Percentiles rank a stretch among this genome's conserved stretches.
Evolutionary conservation across 2,329 filamentous ascomycete species (phyloP).

Genomic region (Didymella keratinophila): DNA sequence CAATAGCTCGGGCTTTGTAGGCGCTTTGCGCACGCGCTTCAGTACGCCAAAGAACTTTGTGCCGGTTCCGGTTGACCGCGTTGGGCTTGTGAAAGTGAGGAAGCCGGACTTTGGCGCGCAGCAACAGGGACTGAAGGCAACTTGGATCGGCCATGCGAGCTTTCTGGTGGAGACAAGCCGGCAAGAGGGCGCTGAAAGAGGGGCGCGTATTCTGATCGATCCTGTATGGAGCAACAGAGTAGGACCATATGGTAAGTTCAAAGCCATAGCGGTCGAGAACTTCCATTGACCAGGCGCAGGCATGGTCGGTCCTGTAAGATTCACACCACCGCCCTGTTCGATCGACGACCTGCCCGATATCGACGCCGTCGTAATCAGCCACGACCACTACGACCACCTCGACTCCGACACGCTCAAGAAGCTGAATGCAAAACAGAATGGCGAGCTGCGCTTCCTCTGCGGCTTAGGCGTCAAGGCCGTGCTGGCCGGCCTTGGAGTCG

Average conservation of each 20-base stretch:
- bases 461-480: conserved; percentile 52
- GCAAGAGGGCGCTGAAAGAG: conserved; percentile 41
- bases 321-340: conserved; percentile 60
- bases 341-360: conserved; percentile 60
- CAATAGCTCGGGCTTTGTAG: conserved; percentile 31
- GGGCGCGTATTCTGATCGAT: conserved; percentile 60
- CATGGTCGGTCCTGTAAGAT: conserved; percentile 60
- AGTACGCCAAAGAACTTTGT: conserved; percentile 54
- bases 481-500: conserved; percentile 48
- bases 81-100: conserved; percentile 54
- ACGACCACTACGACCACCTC: conserved; percentile 66
- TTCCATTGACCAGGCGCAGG: conserved; percentile 4
- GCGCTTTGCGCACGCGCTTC: conserved; percentile 50
- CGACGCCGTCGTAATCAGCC: conserved; percentile 61
- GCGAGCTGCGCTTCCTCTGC: conserved; percentile 54
- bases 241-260: conserved; percentile 51
- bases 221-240: conserved; percentile 62
- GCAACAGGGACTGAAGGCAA: conserved; percentile 52
- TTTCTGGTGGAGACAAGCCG: conserved; percentile 57
- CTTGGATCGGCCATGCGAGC: conserved; percentile 62
- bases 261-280: not conserved
- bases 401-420: conserved; percentile 56
- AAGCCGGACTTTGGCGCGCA: conserved; percentile 52
- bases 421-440: conserved; percentile 50
- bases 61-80: conserved; percentile 54